phyloP scores from a whole-genome alignment of 805 yeast species.

The Ogataea zsoltii region DNA sequence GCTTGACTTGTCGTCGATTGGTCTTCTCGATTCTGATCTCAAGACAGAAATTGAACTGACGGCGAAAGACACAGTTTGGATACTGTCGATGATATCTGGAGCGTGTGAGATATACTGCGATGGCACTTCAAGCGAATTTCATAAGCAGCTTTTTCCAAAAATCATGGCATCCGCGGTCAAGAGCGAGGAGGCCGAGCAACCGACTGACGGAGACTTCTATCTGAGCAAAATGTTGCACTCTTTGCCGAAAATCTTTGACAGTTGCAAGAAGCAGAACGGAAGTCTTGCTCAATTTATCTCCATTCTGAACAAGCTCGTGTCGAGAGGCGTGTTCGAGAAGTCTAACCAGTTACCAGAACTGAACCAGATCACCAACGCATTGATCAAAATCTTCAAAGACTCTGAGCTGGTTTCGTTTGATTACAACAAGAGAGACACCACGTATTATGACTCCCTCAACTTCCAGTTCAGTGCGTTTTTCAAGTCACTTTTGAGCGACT shows the following conservation, averaged over 20 bases:
- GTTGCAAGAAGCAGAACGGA: conserved; percentile 9
- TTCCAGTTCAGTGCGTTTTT: conserved; percentile 23
- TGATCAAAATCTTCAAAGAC: conserved; percentile 25
- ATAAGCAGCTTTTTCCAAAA: conserved; percentile 21
- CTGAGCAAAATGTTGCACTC: conserved; percentile 18
- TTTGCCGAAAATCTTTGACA: conserved; percentile 23
- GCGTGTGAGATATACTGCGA: conserved; percentile 32
- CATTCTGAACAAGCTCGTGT: conserved; percentile 15
- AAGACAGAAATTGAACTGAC: conserved; percentile 26
- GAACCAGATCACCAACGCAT: conserved; percentile 10
- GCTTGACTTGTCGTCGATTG: conserved; percentile 44
- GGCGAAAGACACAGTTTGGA: conserved; percentile 29
- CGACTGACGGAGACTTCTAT: conserved; percentile 17
- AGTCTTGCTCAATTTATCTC: conserved; percentile 13
- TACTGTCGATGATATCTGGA: conserved; percentile 46
- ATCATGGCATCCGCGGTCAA: neutral
- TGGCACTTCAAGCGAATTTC: conserved; percentile 23
- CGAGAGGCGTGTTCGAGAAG: conserved; percentile 18
- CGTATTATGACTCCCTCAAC: conserved; percentile 24
- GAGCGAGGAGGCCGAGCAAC: conserved; percentile 11
- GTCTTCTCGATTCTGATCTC: conserved; percentile 33
- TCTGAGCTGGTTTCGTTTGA: conserved; percentile 17
- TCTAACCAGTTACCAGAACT: conserved; percentile 17
- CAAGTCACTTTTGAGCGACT: conserved; percentile 12
- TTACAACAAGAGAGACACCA: conserved; percentile 4